phyloP scores from a whole-genome alignment of 202 grass and related monocot species.

The Bolboschoenoplectus hybrid region DNA sequence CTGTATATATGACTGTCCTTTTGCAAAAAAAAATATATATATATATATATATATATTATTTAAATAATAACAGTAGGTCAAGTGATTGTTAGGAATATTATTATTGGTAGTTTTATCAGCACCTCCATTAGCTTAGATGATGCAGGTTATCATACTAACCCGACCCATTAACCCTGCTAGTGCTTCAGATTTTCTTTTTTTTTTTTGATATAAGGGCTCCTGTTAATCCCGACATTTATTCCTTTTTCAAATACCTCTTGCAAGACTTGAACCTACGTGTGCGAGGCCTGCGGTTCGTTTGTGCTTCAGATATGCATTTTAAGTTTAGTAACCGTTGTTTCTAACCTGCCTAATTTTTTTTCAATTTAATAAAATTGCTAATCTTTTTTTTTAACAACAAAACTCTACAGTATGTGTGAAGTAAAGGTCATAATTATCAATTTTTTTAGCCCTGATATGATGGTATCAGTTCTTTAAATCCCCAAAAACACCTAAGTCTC shows the following conservation, averaged over 20 bases:
- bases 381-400: background rate
- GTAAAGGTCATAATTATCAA: background rate
- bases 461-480: conserved; percentile 4
- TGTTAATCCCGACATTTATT: too few relatives aligned
- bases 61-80: background rate
- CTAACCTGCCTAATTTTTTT: background rate
- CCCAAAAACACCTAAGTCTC: background rate
- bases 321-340: conserved; percentile 7
- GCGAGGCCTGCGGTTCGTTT: background rate
- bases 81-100: background rate
- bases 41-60: background rate
- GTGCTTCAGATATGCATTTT: conserved; percentile 8
- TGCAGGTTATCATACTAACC: background rate
- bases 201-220: too few relatives aligned
- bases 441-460: background rate
- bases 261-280: too few relatives aligned
- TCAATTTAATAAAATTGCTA: background rate
- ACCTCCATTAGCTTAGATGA: conserved; percentile 3
- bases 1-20: background rate
- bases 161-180: background rate
- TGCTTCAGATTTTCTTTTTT: too few relatives aligned
- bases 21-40: background rate
- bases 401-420: background rate
- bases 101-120: background rate
- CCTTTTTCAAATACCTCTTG: too few relatives aligned